A percentile compares a stretch with the other conserved stretches of the same genome.
Conservation (phyloP, 192 early-diverging fungal genomes). For the Mortierella antarctica region DNA sequence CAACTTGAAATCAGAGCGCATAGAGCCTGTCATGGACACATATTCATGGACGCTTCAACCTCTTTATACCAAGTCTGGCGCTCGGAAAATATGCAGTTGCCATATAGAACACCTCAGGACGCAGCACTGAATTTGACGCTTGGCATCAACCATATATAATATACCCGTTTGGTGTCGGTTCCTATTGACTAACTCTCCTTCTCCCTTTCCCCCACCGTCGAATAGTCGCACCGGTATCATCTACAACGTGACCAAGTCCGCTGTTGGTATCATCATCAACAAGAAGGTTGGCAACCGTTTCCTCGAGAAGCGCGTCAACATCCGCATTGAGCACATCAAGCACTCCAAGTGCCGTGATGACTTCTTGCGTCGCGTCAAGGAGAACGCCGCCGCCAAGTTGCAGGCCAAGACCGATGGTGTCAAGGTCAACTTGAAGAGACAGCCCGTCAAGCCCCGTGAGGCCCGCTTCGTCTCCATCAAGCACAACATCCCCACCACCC, state of each 20-base stretch:
- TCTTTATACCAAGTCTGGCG: neutral
- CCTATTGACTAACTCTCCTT: constrained; percentile 61
- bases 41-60: constrained; percentile 51
- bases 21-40: constrained; percentile 42
- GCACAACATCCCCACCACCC: constrained; percentile 92
- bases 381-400: constrained; percentile 86
- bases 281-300: constrained; percentile 98
- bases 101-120: no score
- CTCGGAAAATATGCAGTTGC: neutral
- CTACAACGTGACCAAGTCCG: constrained; percentile 99
- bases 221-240: constrained; percentile 94
- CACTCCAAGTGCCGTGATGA: constrained; percentile 99
- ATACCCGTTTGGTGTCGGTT: neutral
- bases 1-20: neutral
- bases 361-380: constrained; percentile 97
- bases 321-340: constrained; percentile 98
- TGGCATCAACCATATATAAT: no score
- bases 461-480: constrained; percentile 89
- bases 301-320: constrained; percentile 98
- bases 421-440: constrained; percentile 88
- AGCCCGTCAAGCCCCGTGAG: constrained; percentile 87
- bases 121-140: no score
- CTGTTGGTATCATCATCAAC: constrained; percentile 98
- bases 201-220: constrained; percentile 6
- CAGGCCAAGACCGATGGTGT: constrained; percentile 86